These are phyloP conservation scores for Picochlorum sp. DNA, from an alignment of 139 green algal species.

Conservation along the genomic window DNA sequence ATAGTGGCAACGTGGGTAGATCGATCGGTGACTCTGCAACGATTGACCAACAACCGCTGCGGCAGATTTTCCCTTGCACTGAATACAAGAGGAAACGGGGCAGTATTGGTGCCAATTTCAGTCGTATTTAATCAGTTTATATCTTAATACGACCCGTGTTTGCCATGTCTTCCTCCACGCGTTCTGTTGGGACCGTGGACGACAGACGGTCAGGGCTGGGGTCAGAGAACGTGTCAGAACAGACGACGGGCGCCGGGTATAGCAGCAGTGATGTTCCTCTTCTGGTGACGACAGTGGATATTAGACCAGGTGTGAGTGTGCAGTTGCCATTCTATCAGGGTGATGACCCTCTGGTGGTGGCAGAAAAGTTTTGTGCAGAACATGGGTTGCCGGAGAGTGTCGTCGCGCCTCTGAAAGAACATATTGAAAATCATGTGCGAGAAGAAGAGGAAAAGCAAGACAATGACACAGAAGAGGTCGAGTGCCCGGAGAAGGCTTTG, in stretches of 20 bases:
- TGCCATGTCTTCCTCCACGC: too few relatives aligned
- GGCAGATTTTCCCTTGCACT: too few relatives aligned
- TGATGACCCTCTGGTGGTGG: slow-evolving; percentile 50
- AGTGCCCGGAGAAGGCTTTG: not conserved
- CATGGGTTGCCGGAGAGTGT: slow-evolving; percentile 54
- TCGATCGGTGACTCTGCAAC: too few relatives aligned
- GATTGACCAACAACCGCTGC: too few relatives aligned
- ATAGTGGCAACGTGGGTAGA: too few relatives aligned
- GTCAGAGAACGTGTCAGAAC: slow-evolving; percentile 7
- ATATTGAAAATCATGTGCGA: slow-evolving; percentile 55
- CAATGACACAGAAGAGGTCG: not conserved
- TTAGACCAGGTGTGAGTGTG: slow-evolving; percentile 51
- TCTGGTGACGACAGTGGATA: slow-evolving; percentile 80
- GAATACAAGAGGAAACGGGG: too few relatives aligned
- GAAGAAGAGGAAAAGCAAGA: not conserved
- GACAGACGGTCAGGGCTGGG: not conserved
- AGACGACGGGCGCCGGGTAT: not conserved
- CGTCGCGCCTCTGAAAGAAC: slow-evolving; percentile 45
- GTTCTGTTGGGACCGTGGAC: too few relatives aligned
- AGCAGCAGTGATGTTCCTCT: slow-evolving; percentile 13
- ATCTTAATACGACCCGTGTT: too few relatives aligned
- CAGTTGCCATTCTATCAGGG: slow-evolving; percentile 52
- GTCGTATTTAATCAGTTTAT: too few relatives aligned
- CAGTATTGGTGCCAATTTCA: too few relatives aligned
- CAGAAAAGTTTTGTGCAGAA: slow-evolving; percentile 49